A percentile compares a stretch with the other conserved stretches of the same genome.
phyloP scores from a whole-genome alignment of 1,139 yeast genomes.

The Hansenula lynferdii region DNA sequence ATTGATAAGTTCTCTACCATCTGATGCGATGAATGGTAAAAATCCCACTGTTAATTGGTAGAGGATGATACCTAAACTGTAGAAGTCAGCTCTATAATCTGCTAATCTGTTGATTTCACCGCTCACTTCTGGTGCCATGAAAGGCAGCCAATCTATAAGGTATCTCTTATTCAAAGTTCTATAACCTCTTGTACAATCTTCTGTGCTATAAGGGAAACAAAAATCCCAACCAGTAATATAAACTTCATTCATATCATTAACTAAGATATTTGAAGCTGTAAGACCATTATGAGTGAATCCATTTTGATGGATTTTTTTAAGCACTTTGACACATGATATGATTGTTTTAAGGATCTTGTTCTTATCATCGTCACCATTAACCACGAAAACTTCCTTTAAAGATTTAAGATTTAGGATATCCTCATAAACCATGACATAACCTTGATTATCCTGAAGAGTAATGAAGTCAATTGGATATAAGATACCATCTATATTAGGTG shows the following conservation, averaged over 20 bases:
- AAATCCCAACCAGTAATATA: conserved; percentile 49
- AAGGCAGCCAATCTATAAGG: conserved; percentile 39
- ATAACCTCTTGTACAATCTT: conserved; percentile 32
- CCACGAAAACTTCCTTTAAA: conserved; percentile 12
- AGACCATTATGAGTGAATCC: conserved; percentile 50
- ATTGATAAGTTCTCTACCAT: conserved; percentile 36
- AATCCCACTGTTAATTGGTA: conserved; percentile 45
- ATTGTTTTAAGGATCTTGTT: conserved; percentile 5
- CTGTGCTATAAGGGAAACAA: conserved; percentile 37
- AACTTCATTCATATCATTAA: conserved; percentile 30
- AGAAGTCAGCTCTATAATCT: conserved; percentile 47
- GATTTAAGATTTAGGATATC: conserved; percentile 14
- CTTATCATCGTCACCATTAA: conserved; percentile 7
- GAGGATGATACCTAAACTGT: conserved; percentile 45
- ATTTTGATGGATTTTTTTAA: conserved; percentile 36
- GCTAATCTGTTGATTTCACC: conserved; percentile 38
- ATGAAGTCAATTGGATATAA: conserved; percentile 15
- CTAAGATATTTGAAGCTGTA: conserved; percentile 34
- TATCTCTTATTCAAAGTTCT: conserved; percentile 19
- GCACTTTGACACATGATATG: conserved; percentile 25
- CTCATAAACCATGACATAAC: conserved; percentile 15
- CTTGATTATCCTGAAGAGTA: conserved; percentile 7
- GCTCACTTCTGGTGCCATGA: conserved; percentile 49
- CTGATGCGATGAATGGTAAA: conserved; percentile 41
- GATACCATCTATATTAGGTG: conserved; percentile 11